Evolutionary conservation across 2,329 filamentous ascomycete species (phyloP).

Genomic region (Cercospora zeina): DNA sequence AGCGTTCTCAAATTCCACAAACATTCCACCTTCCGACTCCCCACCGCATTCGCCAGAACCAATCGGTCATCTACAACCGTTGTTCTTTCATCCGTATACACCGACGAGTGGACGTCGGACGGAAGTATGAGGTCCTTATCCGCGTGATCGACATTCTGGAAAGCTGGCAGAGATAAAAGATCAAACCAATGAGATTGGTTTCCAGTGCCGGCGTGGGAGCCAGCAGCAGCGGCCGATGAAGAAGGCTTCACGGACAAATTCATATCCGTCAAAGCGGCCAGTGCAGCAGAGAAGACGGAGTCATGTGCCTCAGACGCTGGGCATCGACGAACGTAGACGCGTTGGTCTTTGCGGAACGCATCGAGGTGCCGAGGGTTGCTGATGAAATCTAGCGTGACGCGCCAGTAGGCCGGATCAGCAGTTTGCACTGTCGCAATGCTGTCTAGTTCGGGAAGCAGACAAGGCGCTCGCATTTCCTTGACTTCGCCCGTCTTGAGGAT

Average conservation of each 20-base stretch:
- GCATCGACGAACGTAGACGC: constrained; percentile 72
- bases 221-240: background rate
- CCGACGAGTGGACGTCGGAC: constrained; percentile 44
- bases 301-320: constrained; percentile 54
- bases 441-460: constrained; percentile 63
- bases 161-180: constrained; percentile 65
- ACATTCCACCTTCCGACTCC: constrained; percentile 55
- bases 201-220: constrained; percentile 28
- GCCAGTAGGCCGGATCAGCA: constrained; percentile 72
- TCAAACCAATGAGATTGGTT: constrained; percentile 58
- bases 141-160: constrained; percentile 59
- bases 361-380: constrained; percentile 61
- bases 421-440: constrained; percentile 64
- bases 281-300: constrained; percentile 65
- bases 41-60: constrained; percentile 53
- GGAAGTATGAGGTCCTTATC: constrained; percentile 56
- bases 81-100: constrained; percentile 54
- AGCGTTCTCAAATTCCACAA: constrained; percentile 64
- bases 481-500: constrained; percentile 32
- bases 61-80: constrained; percentile 72
- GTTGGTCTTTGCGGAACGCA: constrained; percentile 69
- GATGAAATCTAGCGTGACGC: constrained; percentile 72
- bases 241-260: constrained; percentile 40
- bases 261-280: constrained; percentile 68
- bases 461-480: constrained; percentile 53